phyloP scores from a whole-genome alignment of 2,329 filamentous ascomycete genomes.

The Aschersonia sp. region DNA sequence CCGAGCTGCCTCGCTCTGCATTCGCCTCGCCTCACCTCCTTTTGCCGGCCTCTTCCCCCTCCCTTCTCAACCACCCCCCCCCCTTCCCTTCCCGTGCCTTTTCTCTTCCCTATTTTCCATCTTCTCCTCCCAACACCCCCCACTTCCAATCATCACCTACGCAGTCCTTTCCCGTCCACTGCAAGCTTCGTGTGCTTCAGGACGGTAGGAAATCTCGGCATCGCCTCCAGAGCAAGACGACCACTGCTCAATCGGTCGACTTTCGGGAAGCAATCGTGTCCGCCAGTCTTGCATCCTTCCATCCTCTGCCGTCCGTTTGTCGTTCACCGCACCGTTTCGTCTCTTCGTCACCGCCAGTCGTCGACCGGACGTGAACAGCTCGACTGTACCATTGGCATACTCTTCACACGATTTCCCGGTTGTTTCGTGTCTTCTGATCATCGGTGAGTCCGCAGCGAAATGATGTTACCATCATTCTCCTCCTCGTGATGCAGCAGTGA shows the following conservation, averaged over 20 bases:
- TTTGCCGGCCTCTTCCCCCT: conserved; percentile 3
- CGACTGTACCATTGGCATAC: background rate
- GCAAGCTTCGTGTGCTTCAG: conserved; percentile 3
- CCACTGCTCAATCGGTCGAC: background rate
- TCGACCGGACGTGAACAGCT: background rate
- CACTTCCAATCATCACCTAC: conserved; percentile 5
- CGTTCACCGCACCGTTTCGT: background rate
- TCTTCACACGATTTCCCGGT: background rate
- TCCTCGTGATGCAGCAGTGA: too few relatives aligned
- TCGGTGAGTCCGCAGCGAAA: too few relatives aligned
- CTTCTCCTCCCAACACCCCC: conserved; percentile 3
- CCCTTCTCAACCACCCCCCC: background rate
- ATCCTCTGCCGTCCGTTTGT: background rate
- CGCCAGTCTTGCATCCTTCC: background rate
- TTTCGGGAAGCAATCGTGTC: background rate
- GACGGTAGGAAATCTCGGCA: conserved; percentile 1
- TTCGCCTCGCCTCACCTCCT: conserved; percentile 3
- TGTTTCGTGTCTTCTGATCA: background rate
- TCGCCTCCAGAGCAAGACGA: background rate
- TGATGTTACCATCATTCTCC: too few relatives aligned
- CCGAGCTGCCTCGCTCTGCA: conserved; percentile 3
- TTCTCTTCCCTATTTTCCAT: conserved; percentile 5
- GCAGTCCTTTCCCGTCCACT: background rate
- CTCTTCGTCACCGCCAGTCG: conserved; percentile 1
- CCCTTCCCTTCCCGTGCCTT: conserved; percentile 2